Conservation (phyloP, 2,329 filamentous ascomycete species). For the Fusarium devonianum region DNA sequence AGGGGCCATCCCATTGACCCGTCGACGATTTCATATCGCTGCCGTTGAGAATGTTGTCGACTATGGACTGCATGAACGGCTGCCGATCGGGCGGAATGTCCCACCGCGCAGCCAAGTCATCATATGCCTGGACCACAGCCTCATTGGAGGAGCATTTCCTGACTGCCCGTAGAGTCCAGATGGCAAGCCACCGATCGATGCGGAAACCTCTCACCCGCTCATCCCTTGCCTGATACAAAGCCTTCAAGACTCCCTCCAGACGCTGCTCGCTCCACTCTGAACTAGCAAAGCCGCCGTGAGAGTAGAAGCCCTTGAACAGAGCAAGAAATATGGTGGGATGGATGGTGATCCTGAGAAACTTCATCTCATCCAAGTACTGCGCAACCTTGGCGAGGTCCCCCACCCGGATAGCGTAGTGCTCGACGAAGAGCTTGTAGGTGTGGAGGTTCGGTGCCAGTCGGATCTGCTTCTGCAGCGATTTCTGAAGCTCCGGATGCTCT, state of each 20-base stretch:
- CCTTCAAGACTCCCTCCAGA: constrained; percentile 72
- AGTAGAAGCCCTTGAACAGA: constrained; percentile 82
- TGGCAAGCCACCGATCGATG: constrained; percentile 67
- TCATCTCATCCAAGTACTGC: constrained; percentile 82
- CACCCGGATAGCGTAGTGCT: constrained; percentile 71
- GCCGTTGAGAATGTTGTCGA: constrained; percentile 52
- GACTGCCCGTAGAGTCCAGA: constrained; percentile 70
- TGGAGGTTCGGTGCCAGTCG: constrained; percentile 75
- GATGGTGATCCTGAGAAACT: constrained; percentile 68
- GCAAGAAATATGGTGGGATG: constrained; percentile 81
- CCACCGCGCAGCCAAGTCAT: constrained; percentile 58
- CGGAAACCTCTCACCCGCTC: constrained; percentile 55
- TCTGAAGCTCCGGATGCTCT: constrained; percentile 61
- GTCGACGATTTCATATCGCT: constrained; percentile 42
- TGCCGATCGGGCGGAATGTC: constrained; percentile 50
- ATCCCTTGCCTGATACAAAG: constrained; percentile 66
- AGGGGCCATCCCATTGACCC: constrained; percentile 37
- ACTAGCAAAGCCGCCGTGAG: constrained; percentile 69
- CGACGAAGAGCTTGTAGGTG: constrained; percentile 82
- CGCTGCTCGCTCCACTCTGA: constrained; percentile 75
- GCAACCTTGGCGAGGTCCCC: constrained; percentile 78
- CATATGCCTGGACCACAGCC: constrained; percentile 63
- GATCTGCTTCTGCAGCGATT: constrained; percentile 65
- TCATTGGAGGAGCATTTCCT: constrained; percentile 62
- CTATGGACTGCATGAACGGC: constrained; percentile 56